Percentiles rank a stretch among this genome's conserved stretches.
These are phyloP conservation scores for Kondoa subrosea DNA, from an alignment of 768 basidiomycete species.

Conservation along the genomic window DNA sequence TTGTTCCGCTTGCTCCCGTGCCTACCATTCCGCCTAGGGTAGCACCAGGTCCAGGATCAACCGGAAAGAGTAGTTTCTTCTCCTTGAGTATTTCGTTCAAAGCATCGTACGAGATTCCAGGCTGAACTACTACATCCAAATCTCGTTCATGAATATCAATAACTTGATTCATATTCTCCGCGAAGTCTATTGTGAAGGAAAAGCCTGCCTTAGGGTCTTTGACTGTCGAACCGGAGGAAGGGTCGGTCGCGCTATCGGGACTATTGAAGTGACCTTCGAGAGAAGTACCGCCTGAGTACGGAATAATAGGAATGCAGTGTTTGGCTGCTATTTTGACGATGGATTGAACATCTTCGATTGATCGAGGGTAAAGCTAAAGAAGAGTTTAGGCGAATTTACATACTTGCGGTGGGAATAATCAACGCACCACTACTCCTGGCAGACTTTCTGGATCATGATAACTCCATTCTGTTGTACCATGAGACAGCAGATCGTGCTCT, in stretches of 20 bases:
- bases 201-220: slow-evolving; percentile 23
- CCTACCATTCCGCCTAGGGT: slow-evolving; percentile 70
- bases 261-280: slow-evolving; percentile 23
- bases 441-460: slow-evolving; percentile 24
- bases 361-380: slow-evolving; percentile 40
- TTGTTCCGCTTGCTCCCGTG: slow-evolving; percentile 45
- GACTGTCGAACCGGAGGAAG: too few species aligned
- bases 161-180: slow-evolving; percentile 52
- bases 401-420: too few species aligned
- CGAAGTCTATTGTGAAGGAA: slow-evolving; percentile 22
- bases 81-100: slow-evolving; percentile 53
- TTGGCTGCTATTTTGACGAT: slow-evolving; percentile 60
- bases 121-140: slow-evolving; percentile 56
- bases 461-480: slow-evolving; percentile 25
- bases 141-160: slow-evolving; percentile 49
- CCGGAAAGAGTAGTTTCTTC: slow-evolving; percentile 69
- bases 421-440: slow-evolving; percentile 26
- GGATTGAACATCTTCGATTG: slow-evolving; percentile 64
- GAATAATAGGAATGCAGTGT: slow-evolving; percentile 58
- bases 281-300: slow-evolving; percentile 58
- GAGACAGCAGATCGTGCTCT: slow-evolving; percentile 17
- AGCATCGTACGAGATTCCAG: slow-evolving; percentile 44
- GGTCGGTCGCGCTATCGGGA: slow-evolving; percentile 19
- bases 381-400: too few species aligned
- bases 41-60: slow-evolving; percentile 29